A percentile compares a stretch with the other conserved stretches of the same genome.
phyloP scores from a whole-genome alignment of 495 filamentous ascomycete species.

The Penicillium antarcticum region DNA sequence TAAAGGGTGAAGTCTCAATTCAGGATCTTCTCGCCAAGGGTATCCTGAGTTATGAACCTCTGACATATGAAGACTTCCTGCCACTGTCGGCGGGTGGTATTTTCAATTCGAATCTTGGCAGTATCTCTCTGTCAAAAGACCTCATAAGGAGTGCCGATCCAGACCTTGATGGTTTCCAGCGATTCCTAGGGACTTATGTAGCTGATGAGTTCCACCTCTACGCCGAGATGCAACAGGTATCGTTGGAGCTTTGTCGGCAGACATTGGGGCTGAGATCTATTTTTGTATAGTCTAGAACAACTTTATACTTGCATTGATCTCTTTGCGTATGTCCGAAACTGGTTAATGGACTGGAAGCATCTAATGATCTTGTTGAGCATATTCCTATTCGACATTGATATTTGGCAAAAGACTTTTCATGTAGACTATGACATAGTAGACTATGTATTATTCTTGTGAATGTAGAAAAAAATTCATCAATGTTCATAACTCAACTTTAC shows the following conservation, averaged over 20 bases:
- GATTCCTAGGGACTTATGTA: constrained; percentile 15
- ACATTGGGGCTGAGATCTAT: constrained; percentile 17
- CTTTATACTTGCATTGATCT: background rate
- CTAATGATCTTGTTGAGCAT: no score
- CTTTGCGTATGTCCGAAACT: no score
- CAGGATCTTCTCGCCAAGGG: constrained; percentile 20
- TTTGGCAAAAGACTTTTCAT: no score
- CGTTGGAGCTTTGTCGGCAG: constrained; percentile 18
- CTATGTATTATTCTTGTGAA: no score
- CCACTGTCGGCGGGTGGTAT: constrained; percentile 42
- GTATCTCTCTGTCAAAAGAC: constrained; percentile 15
- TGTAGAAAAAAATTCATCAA: no score
- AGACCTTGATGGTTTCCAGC: constrained; percentile 32
- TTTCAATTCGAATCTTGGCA: constrained; percentile 39
- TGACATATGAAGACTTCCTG: constrained; percentile 44
- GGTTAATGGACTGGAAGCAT: no score
- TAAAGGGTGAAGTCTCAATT: constrained; percentile 4
- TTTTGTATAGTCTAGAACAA: background rate
- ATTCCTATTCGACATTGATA: no score
- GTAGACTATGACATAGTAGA: no score
- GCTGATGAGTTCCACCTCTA: constrained; percentile 32
- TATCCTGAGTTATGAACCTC: constrained; percentile 26
- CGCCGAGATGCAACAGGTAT: constrained; percentile 23
- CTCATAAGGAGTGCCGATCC: constrained; percentile 30
- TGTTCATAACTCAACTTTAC: no score